Conservation (phyloP, 2,329 filamentous ascomycete genomes). For the Blastomyces percursus region DNA sequence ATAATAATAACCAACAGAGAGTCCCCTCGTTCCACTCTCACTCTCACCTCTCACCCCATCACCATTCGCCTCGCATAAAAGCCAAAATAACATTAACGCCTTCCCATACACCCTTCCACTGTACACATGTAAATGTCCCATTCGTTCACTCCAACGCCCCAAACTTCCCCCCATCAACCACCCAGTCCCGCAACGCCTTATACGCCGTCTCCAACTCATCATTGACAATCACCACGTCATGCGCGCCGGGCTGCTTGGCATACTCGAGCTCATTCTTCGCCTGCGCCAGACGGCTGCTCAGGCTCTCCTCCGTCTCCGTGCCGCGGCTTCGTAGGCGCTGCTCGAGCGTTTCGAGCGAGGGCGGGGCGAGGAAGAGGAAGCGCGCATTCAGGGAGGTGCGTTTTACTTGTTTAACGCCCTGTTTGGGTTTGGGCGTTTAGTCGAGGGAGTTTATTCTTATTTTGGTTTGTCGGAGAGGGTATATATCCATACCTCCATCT, state of each 20-base stretch:
- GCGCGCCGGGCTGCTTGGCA: conserved; percentile 54
- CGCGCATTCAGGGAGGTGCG: conserved; percentile 60
- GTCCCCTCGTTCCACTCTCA: too few species aligned
- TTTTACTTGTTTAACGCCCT: conserved; percentile 89
- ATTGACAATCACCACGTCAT: conserved; percentile 56
- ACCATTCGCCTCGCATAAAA: too few species aligned
- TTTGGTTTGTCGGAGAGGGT: background rate
- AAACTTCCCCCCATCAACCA: conserved; percentile 35
- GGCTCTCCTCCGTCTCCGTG: conserved; percentile 64
- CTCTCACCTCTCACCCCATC: too few species aligned
- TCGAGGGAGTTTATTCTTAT: background rate
- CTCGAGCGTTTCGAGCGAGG: conserved; percentile 63
- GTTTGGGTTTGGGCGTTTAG: background rate
- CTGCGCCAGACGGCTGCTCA: conserved; percentile 59
- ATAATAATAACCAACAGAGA: too few species aligned
- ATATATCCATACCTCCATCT: conserved; percentile 62
- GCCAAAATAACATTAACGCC: too few species aligned
- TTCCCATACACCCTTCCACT: too few species aligned
- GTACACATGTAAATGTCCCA: too few species aligned
- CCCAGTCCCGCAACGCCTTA: conserved; percentile 42
- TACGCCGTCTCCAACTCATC: conserved; percentile 52
- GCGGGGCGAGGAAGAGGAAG: conserved; percentile 77
- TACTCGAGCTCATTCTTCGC: conserved; percentile 66
- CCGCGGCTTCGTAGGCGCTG: conserved; percentile 59
- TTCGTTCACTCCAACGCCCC: conserved; percentile 12